Percentiles rank a stretch among this genome's conserved stretches.
These are phyloP conservation scores for Mortierella sp. DNA, from an alignment of 371 early-diverging fungal genomes.

Conservation along the genomic window DNA sequence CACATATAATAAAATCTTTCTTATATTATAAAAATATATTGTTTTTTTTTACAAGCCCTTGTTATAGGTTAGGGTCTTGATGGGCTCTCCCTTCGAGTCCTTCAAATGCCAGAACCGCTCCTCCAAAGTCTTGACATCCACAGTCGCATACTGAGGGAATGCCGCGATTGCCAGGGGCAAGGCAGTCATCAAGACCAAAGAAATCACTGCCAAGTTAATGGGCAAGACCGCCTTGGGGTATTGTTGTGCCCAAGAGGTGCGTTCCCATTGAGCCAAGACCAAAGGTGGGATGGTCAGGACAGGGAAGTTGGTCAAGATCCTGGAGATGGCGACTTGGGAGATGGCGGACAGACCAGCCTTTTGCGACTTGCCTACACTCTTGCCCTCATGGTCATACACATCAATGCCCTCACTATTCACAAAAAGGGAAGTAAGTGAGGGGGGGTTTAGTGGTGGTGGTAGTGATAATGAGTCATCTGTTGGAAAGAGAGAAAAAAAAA, in stretches of 20 bases:
- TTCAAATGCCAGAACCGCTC: conserved; percentile 62
- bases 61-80: conserved; percentile 74
- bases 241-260: conserved; percentile 61
- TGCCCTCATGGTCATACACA: conserved; percentile 71
- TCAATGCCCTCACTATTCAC: conserved; percentile 73
- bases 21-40: too few species aligned
- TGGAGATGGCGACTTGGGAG: conserved; percentile 80
- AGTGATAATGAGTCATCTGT: conserved; percentile 3
- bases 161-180: conserved; percentile 84
- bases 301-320: conserved; percentile 79
- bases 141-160: conserved; percentile 74
- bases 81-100: conserved; percentile 62
- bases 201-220: conserved; percentile 71
- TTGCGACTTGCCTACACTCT: conserved; percentile 73
- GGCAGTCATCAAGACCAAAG: conserved; percentile 76
- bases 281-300: conserved; percentile 79
- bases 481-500: background rate
- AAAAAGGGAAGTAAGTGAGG: conserved; percentile 1
- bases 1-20: too few species aligned
- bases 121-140: conserved; percentile 55
- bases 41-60: conserved; percentile 70
- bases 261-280: conserved; percentile 71
- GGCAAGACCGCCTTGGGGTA: conserved; percentile 67
- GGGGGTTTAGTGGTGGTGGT: background rate
- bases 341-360: conserved; percentile 76